Base-by-base conservation (phyloP, 805 yeast genomes). In the Kazachstania viticola region DNA sequence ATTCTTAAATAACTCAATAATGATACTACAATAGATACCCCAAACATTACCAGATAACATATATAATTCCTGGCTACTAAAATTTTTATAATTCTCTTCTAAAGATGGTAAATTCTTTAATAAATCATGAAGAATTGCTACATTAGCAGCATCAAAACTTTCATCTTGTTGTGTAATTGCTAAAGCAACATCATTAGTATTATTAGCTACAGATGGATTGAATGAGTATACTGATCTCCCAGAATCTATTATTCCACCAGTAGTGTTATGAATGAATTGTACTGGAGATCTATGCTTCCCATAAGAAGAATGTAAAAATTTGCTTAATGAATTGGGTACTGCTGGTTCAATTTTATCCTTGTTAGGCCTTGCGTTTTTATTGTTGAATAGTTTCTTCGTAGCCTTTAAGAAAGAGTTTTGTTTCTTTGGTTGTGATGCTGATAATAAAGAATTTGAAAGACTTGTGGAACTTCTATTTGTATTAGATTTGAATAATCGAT, bases 281-380 rank as follows among this genome's bases (percentile, higher is more conserved):
- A 54, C 46, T 8, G 55, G 51, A 2, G 54, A 41, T 36, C 45
- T 50, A 34, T 54, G 57, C 28, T 48, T 51, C 14, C 42, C 45
- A 27, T 49, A 49, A 9, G 54, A 46, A 5, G 55, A 48, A 38
- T 54, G 58, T 21, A 54, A 36, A 41, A 54, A 51, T 35, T 48
- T 52, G 32, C 51, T 47, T 28, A 53, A 33, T 2, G 57, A 43
- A 21, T 36, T 48, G 6, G 56, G 54, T 5, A 46, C 27, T 5
- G 40, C 46, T 8, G 46, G 44, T 21, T 51, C 57, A 14, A 29
- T 28, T 8, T 28, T 39, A 21, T 45, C 52, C 17, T 46, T 42
- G 6, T 35, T 34, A 22, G 38, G 38, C 25, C 48, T 37, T 22
- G 38, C 44, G 21, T 31, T 40, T 15, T 45, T 51, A 9, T 23